Evolutionary conservation across 1,139 yeast genomes (phyloP).

Genomic region (Groenewaldozyma auringiensis): DNA sequence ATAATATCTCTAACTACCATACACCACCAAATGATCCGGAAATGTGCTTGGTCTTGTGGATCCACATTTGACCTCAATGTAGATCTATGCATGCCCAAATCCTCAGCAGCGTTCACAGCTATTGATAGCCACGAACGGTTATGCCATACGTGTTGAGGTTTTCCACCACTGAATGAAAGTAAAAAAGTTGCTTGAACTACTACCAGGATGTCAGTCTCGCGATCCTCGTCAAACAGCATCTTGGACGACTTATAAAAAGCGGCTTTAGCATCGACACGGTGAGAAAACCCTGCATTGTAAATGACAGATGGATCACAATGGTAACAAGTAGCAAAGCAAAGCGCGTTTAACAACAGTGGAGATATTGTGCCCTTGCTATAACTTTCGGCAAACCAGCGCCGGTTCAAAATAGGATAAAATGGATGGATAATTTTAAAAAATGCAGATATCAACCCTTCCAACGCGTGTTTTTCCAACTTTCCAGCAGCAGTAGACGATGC

Average conservation of each 20-base stretch:
- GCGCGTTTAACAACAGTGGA: conserved; percentile 11
- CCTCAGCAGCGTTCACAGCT: conserved; percentile 13
- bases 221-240: conserved; percentile 8
- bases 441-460: conserved; percentile 9
- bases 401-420: conserved; percentile 14
- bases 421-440: conserved; percentile 14
- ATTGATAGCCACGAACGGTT: conserved; percentile 13
- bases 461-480: conserved; percentile 6
- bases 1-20: conserved; percentile 12
- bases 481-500: neutral
- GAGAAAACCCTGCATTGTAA: conserved; percentile 9
- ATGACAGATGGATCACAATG: conserved; percentile 13
- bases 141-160: conserved; percentile 14
- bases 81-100: conserved; percentile 15
- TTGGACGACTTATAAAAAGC: conserved; percentile 12
- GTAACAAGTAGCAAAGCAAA: conserved; percentile 15
- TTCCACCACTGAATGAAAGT: conserved; percentile 14
- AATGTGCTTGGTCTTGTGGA: conserved; percentile 11
- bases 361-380: conserved; percentile 8
- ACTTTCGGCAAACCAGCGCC: conserved; percentile 13
- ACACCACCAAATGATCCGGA: conserved; percentile 15
- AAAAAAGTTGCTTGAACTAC: conserved; percentile 11
- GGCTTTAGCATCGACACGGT: conserved; percentile 11
- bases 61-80: conserved; percentile 9
- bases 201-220: conserved; percentile 10